Conservation (phyloP, 805 yeast species). For the Zygoascus bituminiphila region DNA sequence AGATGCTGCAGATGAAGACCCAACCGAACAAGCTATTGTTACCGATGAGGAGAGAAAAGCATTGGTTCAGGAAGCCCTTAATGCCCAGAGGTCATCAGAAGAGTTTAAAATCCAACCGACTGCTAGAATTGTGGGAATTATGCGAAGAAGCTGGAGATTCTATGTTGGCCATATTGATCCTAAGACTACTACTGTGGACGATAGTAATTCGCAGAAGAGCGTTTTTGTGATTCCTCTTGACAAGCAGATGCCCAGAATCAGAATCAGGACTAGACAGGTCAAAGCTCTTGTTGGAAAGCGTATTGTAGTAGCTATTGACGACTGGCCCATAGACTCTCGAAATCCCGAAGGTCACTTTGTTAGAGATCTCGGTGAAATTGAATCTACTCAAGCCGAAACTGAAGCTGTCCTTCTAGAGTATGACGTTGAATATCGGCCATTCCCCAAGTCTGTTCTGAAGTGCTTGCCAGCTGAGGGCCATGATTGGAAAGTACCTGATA, state of each 20-base stretch:
- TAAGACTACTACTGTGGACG: constrained; percentile 44
- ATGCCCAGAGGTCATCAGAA: constrained; percentile 29
- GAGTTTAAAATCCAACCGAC: constrained; percentile 71
- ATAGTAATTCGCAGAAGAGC: constrained; percentile 61
- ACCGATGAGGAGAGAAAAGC: constrained; percentile 64
- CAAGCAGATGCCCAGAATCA: constrained; percentile 72
- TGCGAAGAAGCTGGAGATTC: constrained; percentile 88
- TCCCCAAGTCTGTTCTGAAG: constrained; percentile 80
- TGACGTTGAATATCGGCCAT: constrained; percentile 94
- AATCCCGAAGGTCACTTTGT: constrained; percentile 94
- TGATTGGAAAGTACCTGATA: constrained; percentile 81
- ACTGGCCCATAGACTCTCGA: constrained; percentile 80
- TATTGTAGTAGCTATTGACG: constrained; percentile 84
- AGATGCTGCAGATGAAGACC: constrained; percentile 34
- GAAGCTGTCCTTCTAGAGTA: constrained; percentile 90
- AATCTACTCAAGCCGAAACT: constrained; percentile 89
- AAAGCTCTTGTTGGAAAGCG: constrained; percentile 77
- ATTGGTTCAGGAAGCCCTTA: constrained; percentile 71
- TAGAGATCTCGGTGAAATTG: constrained; percentile 80
- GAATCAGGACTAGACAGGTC: constrained; percentile 83
- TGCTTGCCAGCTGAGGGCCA: constrained; percentile 93
- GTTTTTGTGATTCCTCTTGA: constrained; percentile 89
- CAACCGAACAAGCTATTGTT: constrained; percentile 32
- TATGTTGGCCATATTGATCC: constrained; percentile 92
- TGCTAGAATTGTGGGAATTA: constrained; percentile 80